A percentile compares a stretch with the other conserved stretches of the same genome.
These are phyloP conservation scores for Lasiosphaeris hirsuta DNA, from an alignment of 495 filamentous ascomycete species.

Conservation along the genomic window DNA sequence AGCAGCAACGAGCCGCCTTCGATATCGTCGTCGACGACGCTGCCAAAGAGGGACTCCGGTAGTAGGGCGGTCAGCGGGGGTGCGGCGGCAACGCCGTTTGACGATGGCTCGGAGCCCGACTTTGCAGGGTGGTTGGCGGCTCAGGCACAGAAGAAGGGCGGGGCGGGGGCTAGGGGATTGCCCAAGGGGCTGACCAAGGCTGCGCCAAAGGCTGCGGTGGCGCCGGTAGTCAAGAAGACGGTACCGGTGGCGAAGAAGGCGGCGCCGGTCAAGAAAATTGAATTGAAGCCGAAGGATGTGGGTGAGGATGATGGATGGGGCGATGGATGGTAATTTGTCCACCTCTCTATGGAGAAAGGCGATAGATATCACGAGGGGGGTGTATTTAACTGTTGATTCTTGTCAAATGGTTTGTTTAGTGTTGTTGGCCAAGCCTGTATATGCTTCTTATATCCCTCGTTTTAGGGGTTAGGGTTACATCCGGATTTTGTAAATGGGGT, in stretches of 20 bases:
- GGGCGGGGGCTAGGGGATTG: slow-evolving; percentile 47
- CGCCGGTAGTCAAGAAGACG: slow-evolving; percentile 15
- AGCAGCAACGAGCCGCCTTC: slow-evolving; percentile 39
- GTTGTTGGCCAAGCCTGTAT: too few species aligned
- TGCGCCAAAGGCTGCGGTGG: slow-evolving; percentile 19
- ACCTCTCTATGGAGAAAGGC: too few species aligned
- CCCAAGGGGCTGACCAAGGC: slow-evolving; percentile 65
- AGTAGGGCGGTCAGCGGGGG: slow-evolving; percentile 19
- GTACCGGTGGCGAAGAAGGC: slow-evolving; percentile 3
- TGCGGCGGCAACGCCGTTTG: slow-evolving; percentile 53
- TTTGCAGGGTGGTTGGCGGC: slow-evolving; percentile 92
- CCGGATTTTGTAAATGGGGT: too few species aligned
- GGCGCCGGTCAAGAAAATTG: slow-evolving; percentile 44
- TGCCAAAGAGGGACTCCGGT: slow-evolving; percentile 23
- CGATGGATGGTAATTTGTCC: slow-evolving; percentile 70
- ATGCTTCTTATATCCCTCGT: too few species aligned
- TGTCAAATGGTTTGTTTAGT: too few species aligned
- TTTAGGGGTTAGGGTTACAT: too few species aligned
- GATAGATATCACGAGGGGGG: background rate
- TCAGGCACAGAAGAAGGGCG: slow-evolving; percentile 67
- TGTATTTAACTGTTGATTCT: background rate
- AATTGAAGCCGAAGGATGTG: slow-evolving; percentile 53
- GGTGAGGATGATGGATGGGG: slow-evolving; percentile 64
- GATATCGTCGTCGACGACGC: slow-evolving; percentile 35
- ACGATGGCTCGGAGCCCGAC: slow-evolving; percentile 83